These are phyloP conservation scores for Populus hybrid DNA, from an alignment of 441 rosid genomes.

Conservation along the genomic window DNA sequence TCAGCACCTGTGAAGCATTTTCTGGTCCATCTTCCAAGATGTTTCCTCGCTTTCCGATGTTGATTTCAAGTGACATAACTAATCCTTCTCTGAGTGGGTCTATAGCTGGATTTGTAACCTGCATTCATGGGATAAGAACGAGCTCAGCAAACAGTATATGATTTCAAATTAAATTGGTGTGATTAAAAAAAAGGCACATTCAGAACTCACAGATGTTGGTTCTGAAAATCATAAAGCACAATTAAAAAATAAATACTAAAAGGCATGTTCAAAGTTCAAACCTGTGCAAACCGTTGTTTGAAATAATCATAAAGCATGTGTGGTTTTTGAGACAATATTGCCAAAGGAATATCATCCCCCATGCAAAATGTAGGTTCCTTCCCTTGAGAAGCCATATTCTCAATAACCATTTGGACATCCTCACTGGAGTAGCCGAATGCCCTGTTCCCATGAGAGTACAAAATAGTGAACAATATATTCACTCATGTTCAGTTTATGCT, in stretches of 20 bases:
- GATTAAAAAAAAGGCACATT: not conserved
- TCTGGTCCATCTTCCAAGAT: conserved; percentile 94
- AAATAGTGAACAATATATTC: conserved; percentile 8
- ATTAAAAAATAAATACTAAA: conserved; percentile 1
- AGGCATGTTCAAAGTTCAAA: conserved; percentile 18
- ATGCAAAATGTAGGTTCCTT: too few species aligned
- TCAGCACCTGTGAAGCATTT: conserved; percentile 82
- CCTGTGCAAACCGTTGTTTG: conserved; percentile 99
- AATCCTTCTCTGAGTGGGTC: conserved; percentile 95
- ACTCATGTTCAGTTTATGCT: too few species aligned
- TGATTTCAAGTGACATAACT: conserved; percentile 98
- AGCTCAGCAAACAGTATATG: conserved; percentile 4
- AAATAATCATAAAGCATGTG: conserved; percentile 97
- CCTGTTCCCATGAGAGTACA: conserved; percentile 48
- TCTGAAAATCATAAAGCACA: not conserved
- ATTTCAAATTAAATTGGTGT: not conserved
- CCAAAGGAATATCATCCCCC: too few species aligned
- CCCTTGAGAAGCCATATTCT: conserved; percentile 94
- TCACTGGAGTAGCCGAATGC: conserved; percentile 99
- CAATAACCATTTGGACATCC: conserved; percentile 99
- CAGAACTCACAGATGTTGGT: not conserved
- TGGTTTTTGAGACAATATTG: conserved; percentile 57
- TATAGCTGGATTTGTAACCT: conserved; percentile 99
- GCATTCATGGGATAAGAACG: conserved; percentile 16
- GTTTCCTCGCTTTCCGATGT: conserved; percentile 91